Evolutionary conservation across 2,329 filamentous ascomycete genomes (phyloP).

Genomic region (Ascochyta fabae): DNA sequence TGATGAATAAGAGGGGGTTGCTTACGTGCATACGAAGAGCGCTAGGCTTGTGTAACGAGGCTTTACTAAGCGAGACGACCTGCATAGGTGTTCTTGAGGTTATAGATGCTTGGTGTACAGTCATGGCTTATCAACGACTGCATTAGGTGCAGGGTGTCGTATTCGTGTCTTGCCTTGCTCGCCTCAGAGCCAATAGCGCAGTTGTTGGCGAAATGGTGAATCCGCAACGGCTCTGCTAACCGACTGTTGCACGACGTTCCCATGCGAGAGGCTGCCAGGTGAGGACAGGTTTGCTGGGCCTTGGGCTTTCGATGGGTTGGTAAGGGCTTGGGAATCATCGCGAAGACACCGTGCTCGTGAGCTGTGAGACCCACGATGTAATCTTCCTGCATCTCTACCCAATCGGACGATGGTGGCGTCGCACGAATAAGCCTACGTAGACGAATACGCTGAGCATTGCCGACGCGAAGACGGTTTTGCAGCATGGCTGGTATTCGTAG

Average conservation of each 20-base stretch:
- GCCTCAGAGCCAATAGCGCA: background rate
- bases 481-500: slow-evolving; percentile 1
- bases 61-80: slow-evolving; percentile 13
- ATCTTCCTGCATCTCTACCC: slow-evolving; percentile 7
- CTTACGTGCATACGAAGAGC: slow-evolving; percentile 25
- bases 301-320: background rate
- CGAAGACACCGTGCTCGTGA: background rate
- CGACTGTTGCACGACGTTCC: slow-evolving; percentile 1
- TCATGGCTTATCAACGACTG: slow-evolving; percentile 30
- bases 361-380: background rate
- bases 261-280: background rate
- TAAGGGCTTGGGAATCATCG: slow-evolving; percentile 13
- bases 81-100: background rate
- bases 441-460: slow-evolving; percentile 1
- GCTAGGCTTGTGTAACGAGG: slow-evolving; percentile 15
- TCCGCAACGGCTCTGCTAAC: background rate
- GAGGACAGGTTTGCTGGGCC: background rate
- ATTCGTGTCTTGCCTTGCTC: background rate
- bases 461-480: background rate
- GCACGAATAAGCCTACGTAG: slow-evolving; percentile 2
- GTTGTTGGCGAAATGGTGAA: background rate
- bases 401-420: background rate
- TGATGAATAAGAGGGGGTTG: slow-evolving; percentile 28
- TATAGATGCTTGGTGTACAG: background rate
- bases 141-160: background rate